Conservation (phyloP, 768 basidiomycete species). For the Leccinum olivaceopallidum region DNA sequence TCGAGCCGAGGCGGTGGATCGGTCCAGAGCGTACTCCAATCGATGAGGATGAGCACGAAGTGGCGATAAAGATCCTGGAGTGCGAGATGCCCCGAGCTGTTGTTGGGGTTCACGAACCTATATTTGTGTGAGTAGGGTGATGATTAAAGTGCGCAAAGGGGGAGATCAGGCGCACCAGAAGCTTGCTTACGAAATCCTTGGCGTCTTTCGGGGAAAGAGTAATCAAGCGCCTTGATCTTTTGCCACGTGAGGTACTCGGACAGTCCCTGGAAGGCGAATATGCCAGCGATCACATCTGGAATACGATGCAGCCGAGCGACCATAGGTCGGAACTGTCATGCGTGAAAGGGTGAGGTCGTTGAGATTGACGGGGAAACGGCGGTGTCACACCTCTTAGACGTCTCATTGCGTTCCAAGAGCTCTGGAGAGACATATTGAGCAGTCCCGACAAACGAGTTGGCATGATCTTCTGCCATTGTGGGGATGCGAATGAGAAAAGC, state of each 20-base stretch:
- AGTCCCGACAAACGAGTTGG: slow-evolving; percentile 84
- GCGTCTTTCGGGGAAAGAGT: slow-evolving; percentile 82
- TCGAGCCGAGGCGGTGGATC: too few relatives aligned
- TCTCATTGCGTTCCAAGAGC: slow-evolving; percentile 70
- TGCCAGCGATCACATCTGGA: slow-evolving; percentile 85
- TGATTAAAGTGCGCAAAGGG: background rate
- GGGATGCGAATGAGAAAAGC: slow-evolving; percentile 12
- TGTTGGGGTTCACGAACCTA: slow-evolving; percentile 59
- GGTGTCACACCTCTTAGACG: slow-evolving; percentile 62
- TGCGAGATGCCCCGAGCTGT: slow-evolving; percentile 56
- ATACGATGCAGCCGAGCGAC: slow-evolving; percentile 95
- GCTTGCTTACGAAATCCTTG: slow-evolving; percentile 71
- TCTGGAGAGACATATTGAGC: slow-evolving; percentile 91
- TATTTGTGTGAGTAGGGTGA: slow-evolving; percentile 21
- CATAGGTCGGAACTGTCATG: slow-evolving; percentile 84
- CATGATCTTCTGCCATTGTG: slow-evolving; percentile 44
- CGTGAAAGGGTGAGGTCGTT: background rate
- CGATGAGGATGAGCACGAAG: slow-evolving; percentile 57
- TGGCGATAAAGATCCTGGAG: slow-evolving; percentile 39
- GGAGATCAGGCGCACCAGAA: slow-evolving; percentile 55
- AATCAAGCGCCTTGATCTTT: slow-evolving; percentile 87
- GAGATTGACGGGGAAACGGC: background rate
- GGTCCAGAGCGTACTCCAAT: slow-evolving; percentile 43
- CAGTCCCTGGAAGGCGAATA: slow-evolving; percentile 86
- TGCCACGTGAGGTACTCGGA: slow-evolving; percentile 96